phyloP scores from a whole-genome alignment of 2,329 filamentous ascomycete species.

The Bipolaris gigantea region DNA sequence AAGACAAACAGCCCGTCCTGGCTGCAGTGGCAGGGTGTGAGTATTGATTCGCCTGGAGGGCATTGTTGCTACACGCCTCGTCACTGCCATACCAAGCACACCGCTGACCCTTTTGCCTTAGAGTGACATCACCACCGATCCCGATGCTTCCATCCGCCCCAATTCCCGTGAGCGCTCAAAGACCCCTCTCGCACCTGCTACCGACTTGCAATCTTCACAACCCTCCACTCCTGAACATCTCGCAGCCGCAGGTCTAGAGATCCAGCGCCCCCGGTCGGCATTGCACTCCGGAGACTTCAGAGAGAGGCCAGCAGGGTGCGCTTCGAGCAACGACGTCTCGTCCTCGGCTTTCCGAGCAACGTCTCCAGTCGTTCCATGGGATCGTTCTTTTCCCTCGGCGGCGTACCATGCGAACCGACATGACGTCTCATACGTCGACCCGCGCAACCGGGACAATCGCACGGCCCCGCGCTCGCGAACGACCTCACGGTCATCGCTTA shows the following conservation, averaged over 20 bases:
- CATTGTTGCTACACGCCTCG: background rate
- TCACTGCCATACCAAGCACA: background rate
- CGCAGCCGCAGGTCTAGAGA: slow-evolving; percentile 53
- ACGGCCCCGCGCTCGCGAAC: slow-evolving; percentile 48
- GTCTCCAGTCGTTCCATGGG: slow-evolving; percentile 62
- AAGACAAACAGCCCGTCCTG: slow-evolving; percentile 74
- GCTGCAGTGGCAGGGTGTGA: slow-evolving; percentile 61
- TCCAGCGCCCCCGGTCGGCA: slow-evolving; percentile 79
- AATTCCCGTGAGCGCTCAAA: slow-evolving; percentile 33
- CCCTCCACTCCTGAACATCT: slow-evolving; percentile 31
- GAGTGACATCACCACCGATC: slow-evolving; percentile 18
- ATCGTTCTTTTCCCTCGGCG: slow-evolving; percentile 49
- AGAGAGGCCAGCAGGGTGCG: slow-evolving; percentile 47
- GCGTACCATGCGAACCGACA: slow-evolving; percentile 28
- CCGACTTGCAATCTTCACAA: slow-evolving; percentile 42
- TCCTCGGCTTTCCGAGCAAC: slow-evolving; percentile 43
- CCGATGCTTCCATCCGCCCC: slow-evolving; percentile 19
- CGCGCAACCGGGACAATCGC: slow-evolving; percentile 22
- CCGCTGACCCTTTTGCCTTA: slow-evolving; percentile 21
- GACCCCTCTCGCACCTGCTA: slow-evolving; percentile 41
- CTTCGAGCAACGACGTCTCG: slow-evolving; percentile 13
- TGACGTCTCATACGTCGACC: slow-evolving; percentile 21
- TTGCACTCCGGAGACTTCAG: slow-evolving; percentile 65
- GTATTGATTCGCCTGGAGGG: slow-evolving; percentile 9
- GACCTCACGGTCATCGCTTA: slow-evolving; percentile 65